A percentile compares a stretch with the other conserved stretches of the same genome.
These are phyloP conservation scores for Solidago caesia DNA, from an alignment of 129 eudicot genomes.

Conservation along the genomic window DNA sequence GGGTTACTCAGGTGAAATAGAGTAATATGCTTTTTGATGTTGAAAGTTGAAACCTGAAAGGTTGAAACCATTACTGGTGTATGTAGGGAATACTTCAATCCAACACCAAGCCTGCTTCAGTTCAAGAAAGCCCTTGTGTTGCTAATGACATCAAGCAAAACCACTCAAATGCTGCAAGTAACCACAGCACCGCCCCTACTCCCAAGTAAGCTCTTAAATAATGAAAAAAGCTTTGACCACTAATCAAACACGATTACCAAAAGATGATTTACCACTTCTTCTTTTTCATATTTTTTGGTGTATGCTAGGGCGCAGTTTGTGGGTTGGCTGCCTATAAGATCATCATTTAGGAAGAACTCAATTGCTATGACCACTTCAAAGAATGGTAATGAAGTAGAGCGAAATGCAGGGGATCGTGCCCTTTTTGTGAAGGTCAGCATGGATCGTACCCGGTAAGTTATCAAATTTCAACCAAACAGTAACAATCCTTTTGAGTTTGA, in stretches of 20 bases:
- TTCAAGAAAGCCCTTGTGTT: slow-evolving; percentile 33
- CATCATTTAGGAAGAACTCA: slow-evolving; percentile 47
- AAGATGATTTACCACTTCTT: not conserved
- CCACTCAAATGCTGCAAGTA: slow-evolving; percentile 5
- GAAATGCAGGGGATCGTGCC: slow-evolving; percentile 39
- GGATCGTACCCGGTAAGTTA: slow-evolving; percentile 39
- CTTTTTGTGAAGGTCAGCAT: slow-evolving; percentile 57
- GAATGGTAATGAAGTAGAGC: slow-evolving; percentile 45
- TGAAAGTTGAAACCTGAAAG: not conserved
- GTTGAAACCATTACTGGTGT: slow-evolving; percentile 21
- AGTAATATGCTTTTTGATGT: not conserved
- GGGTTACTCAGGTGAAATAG: too few relatives aligned
- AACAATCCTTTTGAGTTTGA: not conserved
- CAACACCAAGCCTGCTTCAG: slow-evolving; percentile 22
- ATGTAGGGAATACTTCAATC: slow-evolving; percentile 24
- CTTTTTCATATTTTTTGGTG: not conserved
- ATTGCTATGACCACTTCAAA: slow-evolving; percentile 36
- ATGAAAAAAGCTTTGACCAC: not conserved
- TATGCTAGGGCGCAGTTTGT: slow-evolving; percentile 47
- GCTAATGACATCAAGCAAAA: slow-evolving; percentile 24
- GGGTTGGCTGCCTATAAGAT: slow-evolving; percentile 73
- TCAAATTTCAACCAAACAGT: too few relatives aligned
- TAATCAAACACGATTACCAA: not conserved
- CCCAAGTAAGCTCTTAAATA: slow-evolving; percentile 40
- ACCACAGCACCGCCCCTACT: slow-evolving; percentile 32